Evolutionary conservation across 441 rosid species (phyloP), one percentile per base, ranked within the genome.

Genomic region (Pelargonium cotyledonis): DNA sequence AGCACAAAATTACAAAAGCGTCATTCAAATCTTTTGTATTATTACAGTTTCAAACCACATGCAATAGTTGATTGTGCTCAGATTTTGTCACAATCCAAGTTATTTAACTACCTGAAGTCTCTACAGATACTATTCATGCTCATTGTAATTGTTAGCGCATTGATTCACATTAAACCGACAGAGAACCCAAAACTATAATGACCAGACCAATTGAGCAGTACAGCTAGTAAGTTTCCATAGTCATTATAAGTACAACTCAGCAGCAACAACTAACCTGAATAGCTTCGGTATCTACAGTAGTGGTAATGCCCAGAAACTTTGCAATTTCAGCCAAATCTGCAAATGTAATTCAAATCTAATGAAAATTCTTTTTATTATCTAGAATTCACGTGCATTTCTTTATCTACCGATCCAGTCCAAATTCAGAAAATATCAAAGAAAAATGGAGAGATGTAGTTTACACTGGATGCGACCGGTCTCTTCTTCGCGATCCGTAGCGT

Each of bases 291-390:
- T 95, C 99, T 18, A 91, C 75, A 0, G 87, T 73, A 63, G 94
- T 80, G 14, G 92, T 90, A 70, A 95, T 82, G 29, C 97, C 97
- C 55, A 91, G 79, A 81, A 95, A 91, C 85, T 95, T 95, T 10
- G 99, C 99, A 49, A 95, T 88, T 83, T 90, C 99, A 1, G 91
- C 98, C 80, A 92, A 83, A 88, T 92, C 98, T 95, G 85, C 66
- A 74, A 43, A 65, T 55, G 60, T 15, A 69, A 71, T 18, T 2
- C 62, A 57, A 19, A 57, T 57, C 62, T 18, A 9, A 31, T 31
- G 35, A 31, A 4, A 4, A 31, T 26, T n/a, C n/a, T 31, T 31
- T 31, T 31, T 31, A 31, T 2, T 31, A 31, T 31, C 35, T 31
- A 23, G 26, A 23, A 23, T 23, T 23, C 26, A 23, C 26, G 2